Percentiles rank a stretch among this genome's conserved stretches.
Conservation (phyloP, 2,329 filamentous ascomycete genomes). For the Cordyceps javanica region DNA sequence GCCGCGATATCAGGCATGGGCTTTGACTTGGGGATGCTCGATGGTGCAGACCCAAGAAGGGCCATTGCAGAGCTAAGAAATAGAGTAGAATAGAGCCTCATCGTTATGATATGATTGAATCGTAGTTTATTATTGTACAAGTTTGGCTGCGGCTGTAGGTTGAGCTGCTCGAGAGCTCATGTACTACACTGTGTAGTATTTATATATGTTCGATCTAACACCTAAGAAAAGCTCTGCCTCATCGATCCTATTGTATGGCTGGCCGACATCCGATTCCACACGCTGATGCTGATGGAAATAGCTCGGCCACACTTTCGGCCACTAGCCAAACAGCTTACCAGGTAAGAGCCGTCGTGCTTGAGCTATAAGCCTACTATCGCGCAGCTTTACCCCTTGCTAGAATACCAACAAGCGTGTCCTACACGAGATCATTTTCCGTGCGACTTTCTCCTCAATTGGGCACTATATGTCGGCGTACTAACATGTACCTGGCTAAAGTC, state of each 20-base stretch:
- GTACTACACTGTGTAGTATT: not conserved
- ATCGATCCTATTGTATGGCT: not conserved
- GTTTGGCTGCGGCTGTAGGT: not conserved
- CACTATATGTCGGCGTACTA: not conserved
- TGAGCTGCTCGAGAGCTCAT: not conserved
- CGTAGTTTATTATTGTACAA: not conserved
- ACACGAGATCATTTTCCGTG: not conserved
- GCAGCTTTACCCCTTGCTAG: not conserved
- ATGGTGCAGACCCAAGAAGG: not conserved
- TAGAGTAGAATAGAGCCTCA: not conserved
- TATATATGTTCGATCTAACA: not conserved
- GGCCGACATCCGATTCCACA: not conserved
- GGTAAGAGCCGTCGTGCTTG: not conserved
- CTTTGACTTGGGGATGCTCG: not conserved
- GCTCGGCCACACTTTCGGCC: not conserved
- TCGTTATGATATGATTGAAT: not conserved
- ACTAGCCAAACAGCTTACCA: not conserved
- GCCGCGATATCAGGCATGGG: conserved; percentile 4
- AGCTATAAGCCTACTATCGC: not conserved
- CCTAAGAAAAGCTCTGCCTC: not conserved
- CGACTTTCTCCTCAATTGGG: not conserved
- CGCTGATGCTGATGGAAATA: not conserved
- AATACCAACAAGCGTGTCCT: too few relatives aligned
- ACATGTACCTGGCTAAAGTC: not conserved
- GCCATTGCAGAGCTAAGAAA: not conserved